phyloP scores from a whole-genome alignment of 768 basidiomycete species.

The Amanita brunnescens region DNA sequence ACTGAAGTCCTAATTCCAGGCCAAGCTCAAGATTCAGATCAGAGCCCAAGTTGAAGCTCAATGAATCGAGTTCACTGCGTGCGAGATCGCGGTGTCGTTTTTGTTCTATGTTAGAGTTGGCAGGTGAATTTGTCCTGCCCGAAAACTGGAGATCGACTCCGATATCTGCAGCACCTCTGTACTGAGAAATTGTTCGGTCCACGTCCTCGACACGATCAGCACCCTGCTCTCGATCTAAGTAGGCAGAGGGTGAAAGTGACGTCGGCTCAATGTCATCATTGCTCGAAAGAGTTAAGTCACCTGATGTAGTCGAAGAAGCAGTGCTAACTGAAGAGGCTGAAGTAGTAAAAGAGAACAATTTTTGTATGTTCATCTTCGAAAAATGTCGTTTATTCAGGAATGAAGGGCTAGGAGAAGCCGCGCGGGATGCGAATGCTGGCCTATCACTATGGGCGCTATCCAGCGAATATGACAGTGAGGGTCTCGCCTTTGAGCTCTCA shows the following conservation, averaged over 20 bases:
- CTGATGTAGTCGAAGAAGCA: background rate
- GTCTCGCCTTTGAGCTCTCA: constrained; percentile 11
- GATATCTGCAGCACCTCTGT: background rate
- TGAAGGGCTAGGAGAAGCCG: constrained; percentile 27
- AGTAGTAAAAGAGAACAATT: constrained; percentile 28
- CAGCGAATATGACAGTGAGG: background rate
- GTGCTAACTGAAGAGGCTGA: background rate
- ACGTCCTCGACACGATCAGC: background rate
- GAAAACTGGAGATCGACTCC: background rate
- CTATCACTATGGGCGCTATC: background rate
- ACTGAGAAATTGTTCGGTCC: background rate
- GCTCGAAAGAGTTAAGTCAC: background rate
- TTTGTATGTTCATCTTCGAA: constrained; percentile 29
- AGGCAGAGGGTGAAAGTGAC: background rate
- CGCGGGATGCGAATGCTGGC: constrained; percentile 11
- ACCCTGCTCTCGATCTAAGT: background rate
- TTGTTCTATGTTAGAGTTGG: background rate
- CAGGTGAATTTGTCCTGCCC: background rate
- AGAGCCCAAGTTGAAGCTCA: constrained; percentile 11
- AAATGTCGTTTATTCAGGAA: constrained; percentile 25
- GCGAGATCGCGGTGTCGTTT: background rate
- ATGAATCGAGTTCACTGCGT: background rate
- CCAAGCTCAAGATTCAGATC: constrained; percentile 17
- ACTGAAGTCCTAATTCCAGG: constrained; percentile 7
- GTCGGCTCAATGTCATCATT: background rate